Percentiles rank a stretch among this genome's conserved stretches.
phyloP scores from a whole-genome alignment of 202 grass and related monocot species.

The Zoysia matrella region DNA sequence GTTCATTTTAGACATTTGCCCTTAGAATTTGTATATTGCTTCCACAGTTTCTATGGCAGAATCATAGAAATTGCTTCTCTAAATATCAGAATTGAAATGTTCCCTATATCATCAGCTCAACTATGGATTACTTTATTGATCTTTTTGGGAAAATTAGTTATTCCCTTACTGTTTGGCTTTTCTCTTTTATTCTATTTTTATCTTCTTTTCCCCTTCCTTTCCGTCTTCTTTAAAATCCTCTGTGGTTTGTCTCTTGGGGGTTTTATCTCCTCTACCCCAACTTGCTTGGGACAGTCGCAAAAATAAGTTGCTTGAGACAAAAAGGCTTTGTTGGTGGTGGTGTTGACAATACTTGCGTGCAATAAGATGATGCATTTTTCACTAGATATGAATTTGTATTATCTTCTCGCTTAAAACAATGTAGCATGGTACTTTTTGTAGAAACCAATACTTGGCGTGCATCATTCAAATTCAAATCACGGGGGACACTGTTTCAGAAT shows the following conservation, averaged over 20 bases:
- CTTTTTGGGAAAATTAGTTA: constrained; percentile 1
- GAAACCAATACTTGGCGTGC: background rate
- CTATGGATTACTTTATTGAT: background rate
- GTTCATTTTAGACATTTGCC: background rate
- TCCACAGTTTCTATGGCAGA: background rate
- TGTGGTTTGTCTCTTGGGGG: too few species aligned
- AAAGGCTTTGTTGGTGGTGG: too few species aligned
- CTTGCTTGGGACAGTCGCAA: too few species aligned
- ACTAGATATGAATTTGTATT: background rate
- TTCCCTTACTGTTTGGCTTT: too few species aligned
- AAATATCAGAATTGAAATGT: background rate
- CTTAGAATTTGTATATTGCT: background rate
- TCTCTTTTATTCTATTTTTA: too few species aligned
- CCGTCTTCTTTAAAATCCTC: too few species aligned
- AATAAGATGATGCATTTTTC: constrained; percentile 15
- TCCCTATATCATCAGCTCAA: background rate
- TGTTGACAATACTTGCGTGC: background rate
- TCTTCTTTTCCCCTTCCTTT: too few species aligned
- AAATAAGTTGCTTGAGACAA: too few species aligned
- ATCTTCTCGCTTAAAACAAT: constrained; percentile 9
- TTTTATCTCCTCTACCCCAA: too few species aligned
- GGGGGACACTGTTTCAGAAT: background rate
- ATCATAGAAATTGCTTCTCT: background rate
- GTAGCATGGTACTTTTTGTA: constrained; percentile 17
- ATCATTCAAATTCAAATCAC: background rate